Evolutionary conservation across 805 yeast genomes (phyloP).

Genomic region (Candida yuanshanica): DNA sequence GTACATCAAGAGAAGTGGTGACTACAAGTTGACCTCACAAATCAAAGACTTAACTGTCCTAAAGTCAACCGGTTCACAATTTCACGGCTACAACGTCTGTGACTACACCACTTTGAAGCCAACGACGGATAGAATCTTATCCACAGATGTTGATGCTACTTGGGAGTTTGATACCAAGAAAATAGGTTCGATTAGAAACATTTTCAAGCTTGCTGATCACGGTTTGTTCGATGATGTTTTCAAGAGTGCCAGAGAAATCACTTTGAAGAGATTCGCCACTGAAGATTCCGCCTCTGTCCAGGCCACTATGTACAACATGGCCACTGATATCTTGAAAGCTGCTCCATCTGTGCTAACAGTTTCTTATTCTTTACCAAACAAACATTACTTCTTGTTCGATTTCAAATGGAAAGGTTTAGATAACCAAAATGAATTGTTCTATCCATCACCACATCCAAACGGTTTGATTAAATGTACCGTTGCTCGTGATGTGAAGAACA

Average conservation of each 20-base stretch:
- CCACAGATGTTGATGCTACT: constrained; percentile 74
- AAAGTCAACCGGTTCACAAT: constrained; percentile 90
- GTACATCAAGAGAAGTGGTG: constrained; percentile 45
- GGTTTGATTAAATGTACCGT: constrained; percentile 88
- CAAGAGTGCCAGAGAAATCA: constrained; percentile 56
- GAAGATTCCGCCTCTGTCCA: constrained; percentile 94
- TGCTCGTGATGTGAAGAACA: constrained; percentile 58
- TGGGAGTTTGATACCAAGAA: constrained; percentile 60
- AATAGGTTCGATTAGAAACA: constrained; percentile 43
- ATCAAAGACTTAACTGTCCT: constrained; percentile 76
- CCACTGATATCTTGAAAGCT: constrained; percentile 56
- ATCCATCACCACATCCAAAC: constrained; percentile 89
- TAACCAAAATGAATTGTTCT: constrained; percentile 77
- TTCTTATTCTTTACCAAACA: constrained; percentile 78
- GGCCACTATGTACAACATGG: constrained; percentile 95
- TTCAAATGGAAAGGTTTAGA: constrained; percentile 78
- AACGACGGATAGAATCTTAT: constrained; percentile 76
- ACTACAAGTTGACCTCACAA: constrained; percentile 57
- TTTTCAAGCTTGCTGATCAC: constrained; percentile 46
- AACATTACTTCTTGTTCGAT: constrained; percentile 81
- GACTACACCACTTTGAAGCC: constrained; percentile 87
- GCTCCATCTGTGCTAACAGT: constrained; percentile 59
- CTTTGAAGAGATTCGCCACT: constrained; percentile 71
- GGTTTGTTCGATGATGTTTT: constrained; percentile 65
- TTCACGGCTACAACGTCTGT: constrained; percentile 79